Base-by-base conservation (phyloP, 352 stramenopile genomes). In the Phytophthora cryptogea region DNA sequence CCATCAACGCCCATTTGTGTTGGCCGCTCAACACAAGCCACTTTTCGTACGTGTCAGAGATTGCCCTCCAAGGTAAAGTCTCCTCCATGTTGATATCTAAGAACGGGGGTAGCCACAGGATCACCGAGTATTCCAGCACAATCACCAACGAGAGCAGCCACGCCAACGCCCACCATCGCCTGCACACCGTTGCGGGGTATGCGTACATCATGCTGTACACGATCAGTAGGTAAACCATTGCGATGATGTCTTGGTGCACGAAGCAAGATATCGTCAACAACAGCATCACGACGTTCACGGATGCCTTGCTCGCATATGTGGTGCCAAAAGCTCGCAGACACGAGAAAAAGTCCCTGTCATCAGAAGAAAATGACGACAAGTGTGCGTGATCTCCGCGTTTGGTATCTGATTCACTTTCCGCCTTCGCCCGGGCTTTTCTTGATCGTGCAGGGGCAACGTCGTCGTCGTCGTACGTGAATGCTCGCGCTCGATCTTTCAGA, bases 141-240 rank as follows among this genome's bases (percentile, higher is more conserved):
- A 92, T 85, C 30, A 92, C 68, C 8, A 77, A 32, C 2, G 84
- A 89, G 1, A 95, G 68, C 9, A 88, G 47, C 30, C 66, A 65
- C 2, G 66, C 83, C 7, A 93, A 35, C 14, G 82, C 43, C 62
- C 79, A 85, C 76, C 80, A 91, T 5, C 74, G 59, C 40, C 59
- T 63, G 36, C 75, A 89, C 7, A 92, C 74, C 0, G 63, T 86
- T 5, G 72, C 42, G n/a, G 81, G 63, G 5, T 49, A 49, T 4
- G 86, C 82, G 42, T 90, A 89, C 83, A 92, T 93, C 60, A 94
- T 83, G n/a, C 41, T 63, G 56, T 87, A 88, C n/a, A 95, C 80
- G 11, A 91, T 66, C 6, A 89, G n/a, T 55, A 95, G 79, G 62
- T 92, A 94, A 32, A 81, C 33, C 28, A 94, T 72, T 11, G 86